A percentile compares a stretch with the other conserved stretches of the same genome.
Evolutionary conservation across 2,329 filamentous ascomycete genomes (phyloP).

Genomic region (Colletotrichum sp.): DNA sequence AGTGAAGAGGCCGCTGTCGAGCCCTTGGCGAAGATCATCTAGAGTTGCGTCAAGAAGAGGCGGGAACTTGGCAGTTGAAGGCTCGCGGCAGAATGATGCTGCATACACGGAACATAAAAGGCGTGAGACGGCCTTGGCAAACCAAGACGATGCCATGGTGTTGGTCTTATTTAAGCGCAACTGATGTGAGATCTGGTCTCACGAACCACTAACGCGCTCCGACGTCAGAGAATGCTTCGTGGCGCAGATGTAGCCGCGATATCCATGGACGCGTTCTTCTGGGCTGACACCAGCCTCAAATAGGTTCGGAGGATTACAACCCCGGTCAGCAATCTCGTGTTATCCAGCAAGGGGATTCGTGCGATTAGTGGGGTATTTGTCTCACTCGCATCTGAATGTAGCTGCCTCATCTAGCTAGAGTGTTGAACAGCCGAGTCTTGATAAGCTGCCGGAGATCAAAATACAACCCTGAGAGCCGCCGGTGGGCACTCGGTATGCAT

Average conservation of each 20-base stretch:
- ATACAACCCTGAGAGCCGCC: neutral
- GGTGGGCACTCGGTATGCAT: neutral
- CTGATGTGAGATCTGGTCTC: neutral
- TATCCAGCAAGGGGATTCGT: neutral
- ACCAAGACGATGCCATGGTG: neutral
- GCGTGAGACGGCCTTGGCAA: neutral
- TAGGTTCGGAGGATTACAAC: neutral
- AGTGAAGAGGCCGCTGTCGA: constrained; percentile 30
- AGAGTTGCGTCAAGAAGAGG: neutral
- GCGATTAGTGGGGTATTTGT: neutral
- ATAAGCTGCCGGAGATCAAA: neutral
- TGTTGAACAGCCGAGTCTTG: fast-evolving
- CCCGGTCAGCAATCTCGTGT: neutral
- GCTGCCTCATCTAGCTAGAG: neutral
- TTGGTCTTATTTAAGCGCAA: neutral
- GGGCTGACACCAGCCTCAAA: neutral
- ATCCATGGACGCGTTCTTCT: neutral
- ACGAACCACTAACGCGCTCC: neutral
- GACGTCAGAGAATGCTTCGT: neutral
- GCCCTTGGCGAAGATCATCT: constrained; percentile 4
- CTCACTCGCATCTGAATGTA: neutral
- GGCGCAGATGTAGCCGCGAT: neutral
- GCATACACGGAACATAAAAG: neutral
- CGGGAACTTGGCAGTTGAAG: neutral
- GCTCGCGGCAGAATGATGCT: neutral